phyloP scores from a whole-genome alignment of 805 yeast species.

The Cyberlindnera nakhonratchasimensis region DNA sequence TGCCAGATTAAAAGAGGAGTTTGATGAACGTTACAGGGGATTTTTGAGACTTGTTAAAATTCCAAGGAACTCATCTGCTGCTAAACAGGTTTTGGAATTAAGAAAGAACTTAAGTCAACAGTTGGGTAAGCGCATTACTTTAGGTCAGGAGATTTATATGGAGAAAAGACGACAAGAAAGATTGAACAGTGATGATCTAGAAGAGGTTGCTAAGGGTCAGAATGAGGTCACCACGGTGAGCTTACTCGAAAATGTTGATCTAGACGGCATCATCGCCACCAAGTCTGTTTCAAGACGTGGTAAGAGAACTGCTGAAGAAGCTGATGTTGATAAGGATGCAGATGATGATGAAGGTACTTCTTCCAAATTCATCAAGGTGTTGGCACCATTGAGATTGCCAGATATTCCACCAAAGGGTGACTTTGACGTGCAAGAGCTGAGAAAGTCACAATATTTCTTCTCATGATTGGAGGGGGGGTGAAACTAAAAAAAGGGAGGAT shows the following conservation, averaged over 20 bases:
- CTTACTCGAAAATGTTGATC: constrained; percentile 34
- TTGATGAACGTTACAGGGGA: constrained; percentile 73
- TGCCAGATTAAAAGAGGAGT: constrained; percentile 68
- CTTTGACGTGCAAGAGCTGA: constrained; percentile 72
- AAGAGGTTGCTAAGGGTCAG: constrained; percentile 45
- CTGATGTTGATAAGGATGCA: constrained; percentile 16
- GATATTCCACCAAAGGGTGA: constrained; percentile 75
- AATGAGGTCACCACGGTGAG: constrained; percentile 69
- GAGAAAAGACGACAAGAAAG: constrained; percentile 63
- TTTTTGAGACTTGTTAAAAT: constrained; percentile 60
- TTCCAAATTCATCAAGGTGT: constrained; percentile 30
- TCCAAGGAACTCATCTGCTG: constrained; percentile 49
- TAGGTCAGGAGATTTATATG: constrained; percentile 69
- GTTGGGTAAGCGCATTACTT: constrained; percentile 50
- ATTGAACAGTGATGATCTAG: constrained; percentile 49
- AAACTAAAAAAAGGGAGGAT: not conserved
- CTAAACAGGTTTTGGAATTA: constrained; percentile 43
- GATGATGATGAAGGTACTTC: constrained; percentile 18
- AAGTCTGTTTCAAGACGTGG: constrained; percentile 6
- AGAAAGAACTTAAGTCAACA: constrained; percentile 46
- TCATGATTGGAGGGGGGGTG: constrained; percentile 8
- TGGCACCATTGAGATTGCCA: constrained; percentile 71
- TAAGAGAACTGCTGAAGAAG: constrained; percentile 24
- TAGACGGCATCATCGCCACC: constrained; percentile 16
- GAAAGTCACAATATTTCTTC: constrained; percentile 79